Conservation (phyloP, 495 filamentous ascomycete genomes). For the Mytilinidion resinicola region DNA sequence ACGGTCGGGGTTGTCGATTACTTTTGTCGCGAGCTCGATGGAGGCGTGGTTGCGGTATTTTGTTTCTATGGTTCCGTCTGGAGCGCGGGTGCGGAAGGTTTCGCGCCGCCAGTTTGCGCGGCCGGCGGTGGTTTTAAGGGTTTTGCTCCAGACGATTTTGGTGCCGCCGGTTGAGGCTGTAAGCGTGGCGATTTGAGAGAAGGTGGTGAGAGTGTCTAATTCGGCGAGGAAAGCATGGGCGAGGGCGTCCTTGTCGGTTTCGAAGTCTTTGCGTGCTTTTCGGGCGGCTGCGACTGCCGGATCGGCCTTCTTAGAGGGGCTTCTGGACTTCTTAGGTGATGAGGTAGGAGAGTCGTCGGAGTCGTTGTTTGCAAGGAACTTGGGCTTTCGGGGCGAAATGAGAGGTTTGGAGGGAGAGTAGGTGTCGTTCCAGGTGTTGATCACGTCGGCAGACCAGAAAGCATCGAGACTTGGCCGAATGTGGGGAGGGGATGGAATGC, state of each 20-base stretch:
- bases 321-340: constrained; percentile 35
- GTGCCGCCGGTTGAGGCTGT: constrained; percentile 67
- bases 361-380: neutral
- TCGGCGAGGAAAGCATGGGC: constrained; percentile 63
- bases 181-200: constrained; percentile 54
- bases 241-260: constrained; percentile 55
- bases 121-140: constrained; percentile 79
- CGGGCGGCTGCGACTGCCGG: constrained; percentile 13
- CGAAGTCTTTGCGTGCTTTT: constrained; percentile 57
- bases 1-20: constrained; percentile 65
- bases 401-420: constrained; percentile 62
- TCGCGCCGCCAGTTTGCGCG: constrained; percentile 74
- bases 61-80: constrained; percentile 21
- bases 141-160: constrained; percentile 75
- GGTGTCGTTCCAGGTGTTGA: constrained; percentile 77
- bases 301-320: constrained; percentile 32
- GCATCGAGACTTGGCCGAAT: constrained; percentile 60
- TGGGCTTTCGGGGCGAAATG: constrained; percentile 30
- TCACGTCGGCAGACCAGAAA: constrained; percentile 71
- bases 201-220: constrained; percentile 63
- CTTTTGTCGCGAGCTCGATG: constrained; percentile 84
- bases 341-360: constrained; percentile 16
- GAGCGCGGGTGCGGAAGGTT: constrained; percentile 35
- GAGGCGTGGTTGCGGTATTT: constrained; percentile 56
- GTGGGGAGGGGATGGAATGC: constrained; percentile 52